phyloP scores from a whole-genome alignment of 1,139 yeast genomes.

The Zygosaccharomyces pseudobailii region DNA sequence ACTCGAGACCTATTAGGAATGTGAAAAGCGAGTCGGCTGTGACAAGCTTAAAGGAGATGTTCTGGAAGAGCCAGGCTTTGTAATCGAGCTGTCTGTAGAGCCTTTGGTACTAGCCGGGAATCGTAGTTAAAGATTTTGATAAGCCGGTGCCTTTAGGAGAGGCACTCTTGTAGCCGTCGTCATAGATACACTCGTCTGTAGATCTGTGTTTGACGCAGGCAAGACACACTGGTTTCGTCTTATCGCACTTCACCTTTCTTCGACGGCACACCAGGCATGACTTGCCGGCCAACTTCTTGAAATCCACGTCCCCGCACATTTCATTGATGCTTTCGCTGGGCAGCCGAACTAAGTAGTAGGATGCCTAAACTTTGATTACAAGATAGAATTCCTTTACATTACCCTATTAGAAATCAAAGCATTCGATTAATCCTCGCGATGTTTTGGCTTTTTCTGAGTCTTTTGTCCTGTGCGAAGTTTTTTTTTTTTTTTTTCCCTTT shows the following conservation, averaged over 20 bases:
- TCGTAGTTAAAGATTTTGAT: not conserved
- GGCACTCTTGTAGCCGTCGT: constrained; percentile 7
- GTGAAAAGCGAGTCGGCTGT: not conserved
- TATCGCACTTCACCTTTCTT: constrained; percentile 40
- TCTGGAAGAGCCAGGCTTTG: not conserved
- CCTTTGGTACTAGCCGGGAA: not conserved
- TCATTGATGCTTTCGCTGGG: not conserved
- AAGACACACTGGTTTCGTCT: constrained; percentile 28
- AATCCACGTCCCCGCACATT: not conserved
- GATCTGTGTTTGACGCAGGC: constrained; percentile 28
- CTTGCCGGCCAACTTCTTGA: constrained; percentile 30
- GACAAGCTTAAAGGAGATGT: not conserved
- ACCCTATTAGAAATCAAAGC: not conserved
- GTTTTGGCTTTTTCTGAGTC: not conserved
- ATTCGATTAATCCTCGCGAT: not conserved
- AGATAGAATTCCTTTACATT: not conserved
- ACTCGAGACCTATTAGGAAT: not conserved
- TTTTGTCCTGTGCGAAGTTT: no score
- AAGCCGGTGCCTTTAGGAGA: not conserved
- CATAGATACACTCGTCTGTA: constrained; percentile 22
- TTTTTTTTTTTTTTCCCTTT: not conserved
- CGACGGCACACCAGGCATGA: constrained; percentile 42
- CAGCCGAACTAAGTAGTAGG: not conserved
- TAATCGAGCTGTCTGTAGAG: not conserved
- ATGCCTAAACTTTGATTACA: not conserved